Evolutionary conservation across 1,284 basidiomycete genomes (phyloP).

Genomic region (Puccinia polysora): DNA sequence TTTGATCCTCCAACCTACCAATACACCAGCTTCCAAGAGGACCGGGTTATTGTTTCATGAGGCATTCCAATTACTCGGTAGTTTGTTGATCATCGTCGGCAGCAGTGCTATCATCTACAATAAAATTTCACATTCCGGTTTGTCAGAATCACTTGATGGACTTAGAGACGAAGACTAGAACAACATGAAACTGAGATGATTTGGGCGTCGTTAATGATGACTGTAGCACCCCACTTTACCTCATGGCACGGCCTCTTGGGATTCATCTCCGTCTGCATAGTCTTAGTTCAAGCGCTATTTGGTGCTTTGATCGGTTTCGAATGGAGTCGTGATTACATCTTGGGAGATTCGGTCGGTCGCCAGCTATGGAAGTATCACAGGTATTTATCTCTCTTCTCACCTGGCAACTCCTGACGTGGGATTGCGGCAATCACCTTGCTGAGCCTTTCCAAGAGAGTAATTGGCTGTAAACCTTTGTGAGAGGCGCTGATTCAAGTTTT

Average conservation of each 20-base stretch:
- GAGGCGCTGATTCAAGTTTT: neutral
- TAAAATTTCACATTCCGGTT: conserved; percentile 35
- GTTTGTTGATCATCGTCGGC: conserved; percentile 24
- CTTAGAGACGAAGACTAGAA: neutral
- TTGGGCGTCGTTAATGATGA: neutral
- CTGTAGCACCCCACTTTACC: conserved; percentile 38
- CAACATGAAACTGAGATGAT: neutral
- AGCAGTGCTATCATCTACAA: conserved; percentile 28
- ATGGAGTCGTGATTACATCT: conserved; percentile 14
- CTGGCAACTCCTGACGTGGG: too few species aligned
- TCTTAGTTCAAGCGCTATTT: conserved; percentile 29
- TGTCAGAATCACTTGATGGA: neutral
- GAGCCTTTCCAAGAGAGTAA: neutral
- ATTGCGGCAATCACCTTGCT: neutral
- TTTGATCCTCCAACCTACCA: conserved; percentile 37
- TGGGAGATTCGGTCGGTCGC: conserved; percentile 26
- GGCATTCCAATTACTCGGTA: conserved; percentile 37
- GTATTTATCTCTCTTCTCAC: neutral
- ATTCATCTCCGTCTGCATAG: conserved; percentile 12
- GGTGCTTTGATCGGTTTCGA: conserved; percentile 40
- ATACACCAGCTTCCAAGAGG: conserved; percentile 18
- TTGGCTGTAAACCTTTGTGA: neutral
- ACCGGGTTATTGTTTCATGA: conserved; percentile 29
- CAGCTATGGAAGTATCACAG: conserved; percentile 42
- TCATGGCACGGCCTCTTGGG: conserved; percentile 42